phyloP scores from a whole-genome alignment of 768 basidiomycete species.

The Postia placenta region DNA sequence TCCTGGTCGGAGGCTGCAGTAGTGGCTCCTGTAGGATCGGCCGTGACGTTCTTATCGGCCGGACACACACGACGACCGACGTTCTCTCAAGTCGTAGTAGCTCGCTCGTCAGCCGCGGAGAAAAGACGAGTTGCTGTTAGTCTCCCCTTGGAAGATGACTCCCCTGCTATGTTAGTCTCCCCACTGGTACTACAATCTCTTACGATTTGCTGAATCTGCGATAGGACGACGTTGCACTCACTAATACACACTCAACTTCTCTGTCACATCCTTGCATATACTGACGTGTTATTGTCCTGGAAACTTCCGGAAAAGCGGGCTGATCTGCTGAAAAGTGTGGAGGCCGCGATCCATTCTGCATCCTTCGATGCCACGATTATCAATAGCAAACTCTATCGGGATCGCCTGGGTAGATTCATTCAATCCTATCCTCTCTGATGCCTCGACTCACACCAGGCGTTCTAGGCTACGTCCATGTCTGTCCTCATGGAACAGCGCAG shows the following conservation, averaged over 20 bases:
- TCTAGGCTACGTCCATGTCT: constrained; percentile 38
- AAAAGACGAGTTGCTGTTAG: constrained; percentile 34
- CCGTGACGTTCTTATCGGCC: constrained; percentile 38
- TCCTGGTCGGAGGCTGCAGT: constrained; percentile 19
- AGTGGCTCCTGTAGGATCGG: constrained; percentile 24
- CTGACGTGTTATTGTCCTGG: constrained; percentile 74
- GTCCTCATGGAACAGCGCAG: constrained; percentile 17
- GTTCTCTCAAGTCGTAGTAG: constrained; percentile 35
- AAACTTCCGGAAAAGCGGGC: constrained; percentile 60
- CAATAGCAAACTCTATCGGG: constrained; percentile 18
- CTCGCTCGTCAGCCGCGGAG: constrained; percentile 26
- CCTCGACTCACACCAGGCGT: no score
- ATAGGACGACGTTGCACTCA: neutral
- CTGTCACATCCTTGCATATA: constrained; percentile 63
- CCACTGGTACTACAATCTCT: no score
- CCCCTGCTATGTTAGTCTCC: no score
- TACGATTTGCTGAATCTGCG: no score
- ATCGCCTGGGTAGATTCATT: constrained; percentile 3
- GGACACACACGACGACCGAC: constrained; percentile 33
- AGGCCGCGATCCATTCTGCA: constrained; percentile 21
- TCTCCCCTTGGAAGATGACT: no score
- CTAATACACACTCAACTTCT: constrained; percentile 36
- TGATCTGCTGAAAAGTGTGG: constrained; percentile 66
- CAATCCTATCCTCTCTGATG: neutral
- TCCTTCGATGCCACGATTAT: constrained; percentile 17